Evolutionary conservation across 2,329 filamentous ascomycete genomes (phyloP), one percentile per base, ranked within the genome.

Genomic region (Colletotrichum orbiculare): DNA sequence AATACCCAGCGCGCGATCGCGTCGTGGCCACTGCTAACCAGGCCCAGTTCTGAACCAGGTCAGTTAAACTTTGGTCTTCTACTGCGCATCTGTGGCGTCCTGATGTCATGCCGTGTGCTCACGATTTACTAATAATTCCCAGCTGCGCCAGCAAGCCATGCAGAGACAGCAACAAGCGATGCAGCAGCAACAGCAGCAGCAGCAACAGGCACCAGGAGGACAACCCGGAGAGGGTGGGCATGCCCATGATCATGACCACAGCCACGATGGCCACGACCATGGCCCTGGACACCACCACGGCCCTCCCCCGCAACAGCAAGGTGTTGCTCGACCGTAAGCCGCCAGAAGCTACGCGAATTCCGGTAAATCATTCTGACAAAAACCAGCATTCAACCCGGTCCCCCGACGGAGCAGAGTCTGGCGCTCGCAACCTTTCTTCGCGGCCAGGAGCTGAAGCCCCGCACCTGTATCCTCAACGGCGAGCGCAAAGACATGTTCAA

Each of bases 401-500:
- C 95, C 33, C 93, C 95, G 6, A 96, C 97, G 72, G 95, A 95
- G 43, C 89, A 94, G 73, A 94, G 94, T 17, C 81, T 98, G 49
- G 94, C 94, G 8, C 86, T 99, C 59, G 96, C 96, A 70, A 91
- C 93, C 73, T 99, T 97, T 80, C 82, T 99, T 65, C 89, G 89
- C 71, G 79, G 86, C 64, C 94, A 97, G 80, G 88, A 96, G 65
- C 81, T 99, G 69, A 99, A 99, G 85, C 85, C 87, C 15, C 86
- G 96, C 68, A 97, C 94, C 15, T 95, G 92, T 76, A 96, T 99
- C 69, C 87, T 98, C 69, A 94, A 97, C 70, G 96, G 96, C 73
- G 94, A 97, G 84, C 88, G 96, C 73, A 98, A 97, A 81, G 95
- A 99, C 70, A 96, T 99, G 92, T 98, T 99, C 80, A 91, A 91